Conservation (phyloP, 1,139 yeast species). For the Lodderomyces oxycetoniae region DNA sequence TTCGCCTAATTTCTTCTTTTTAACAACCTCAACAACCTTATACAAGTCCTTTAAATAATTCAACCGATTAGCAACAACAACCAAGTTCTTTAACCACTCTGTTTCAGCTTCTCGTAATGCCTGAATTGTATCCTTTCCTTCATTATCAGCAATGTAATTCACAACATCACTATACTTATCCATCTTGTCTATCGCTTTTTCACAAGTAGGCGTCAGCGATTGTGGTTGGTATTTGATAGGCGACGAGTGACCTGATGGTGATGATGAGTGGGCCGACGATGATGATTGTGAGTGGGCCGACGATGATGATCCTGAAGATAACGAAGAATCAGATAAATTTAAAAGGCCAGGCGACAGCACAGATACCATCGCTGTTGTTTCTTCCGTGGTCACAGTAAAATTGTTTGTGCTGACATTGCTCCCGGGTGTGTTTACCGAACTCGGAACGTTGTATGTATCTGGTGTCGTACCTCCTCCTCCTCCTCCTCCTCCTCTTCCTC, state of each 20-base stretch:
- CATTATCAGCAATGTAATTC: neutral
- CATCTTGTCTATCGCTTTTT: neutral
- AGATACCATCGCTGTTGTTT: neutral
- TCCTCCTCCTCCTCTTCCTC: too few species aligned
- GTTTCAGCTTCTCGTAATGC: constrained; percentile 11
- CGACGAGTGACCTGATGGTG: too few species aligned
- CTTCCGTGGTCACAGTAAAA: too few species aligned
- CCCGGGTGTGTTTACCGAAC: too few species aligned
- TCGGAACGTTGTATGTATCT: too few species aligned
- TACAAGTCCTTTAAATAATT: constrained; percentile 30
- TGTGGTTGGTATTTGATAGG: too few species aligned
- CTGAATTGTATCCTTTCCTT: neutral
- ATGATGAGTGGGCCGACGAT: neutral
- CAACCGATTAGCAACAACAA: constrained; percentile 25
- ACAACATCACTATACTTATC: neutral
- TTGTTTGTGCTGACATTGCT: too few species aligned
- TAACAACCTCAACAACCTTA: constrained; percentile 22
- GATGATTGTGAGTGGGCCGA: constrained; percentile 1
- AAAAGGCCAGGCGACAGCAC: neutral
- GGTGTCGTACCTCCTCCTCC: too few species aligned
- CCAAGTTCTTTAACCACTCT: constrained; percentile 25
- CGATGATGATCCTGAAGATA: neutral
- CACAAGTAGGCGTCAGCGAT: constrained; percentile 1
- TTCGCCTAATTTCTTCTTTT: constrained; percentile 15
- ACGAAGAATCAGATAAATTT: neutral